These are phyloP conservation scores for Metschnikowia shivogae DNA, from an alignment of 805 yeast species.

Conservation along the genomic window DNA sequence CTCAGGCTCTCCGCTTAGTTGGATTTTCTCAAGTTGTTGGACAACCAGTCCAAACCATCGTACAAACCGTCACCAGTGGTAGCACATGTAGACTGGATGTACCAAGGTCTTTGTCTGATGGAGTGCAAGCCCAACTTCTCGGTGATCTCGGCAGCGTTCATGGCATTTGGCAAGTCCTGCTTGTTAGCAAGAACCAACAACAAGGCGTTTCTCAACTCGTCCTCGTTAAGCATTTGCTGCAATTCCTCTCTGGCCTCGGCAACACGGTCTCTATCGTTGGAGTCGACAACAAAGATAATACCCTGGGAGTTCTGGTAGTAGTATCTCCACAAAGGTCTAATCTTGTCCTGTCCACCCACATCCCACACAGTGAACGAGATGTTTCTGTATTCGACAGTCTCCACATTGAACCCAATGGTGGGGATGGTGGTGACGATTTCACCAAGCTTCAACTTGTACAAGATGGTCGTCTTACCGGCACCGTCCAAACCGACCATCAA, in stretches of 20 bases:
- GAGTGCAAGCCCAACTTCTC: constrained; percentile 96
- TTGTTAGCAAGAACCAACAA: constrained; percentile 95
- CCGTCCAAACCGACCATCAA: constrained; percentile 98
- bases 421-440: constrained; percentile 96
- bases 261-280: constrained; percentile 96
- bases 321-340: constrained; percentile 98
- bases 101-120: constrained; percentile 98
- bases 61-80: constrained; percentile 91
- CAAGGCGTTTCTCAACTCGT: constrained; percentile 94
- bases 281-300: constrained; percentile 95
- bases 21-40: constrained; percentile 23
- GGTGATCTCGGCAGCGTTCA: constrained; percentile 98
- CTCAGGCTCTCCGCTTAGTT: constrained; percentile 7
- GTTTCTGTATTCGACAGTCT: constrained; percentile 95
- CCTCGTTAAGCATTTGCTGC: constrained; percentile 97
- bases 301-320: constrained; percentile 99
- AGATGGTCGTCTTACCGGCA: constrained; percentile 97
- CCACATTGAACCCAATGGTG: constrained; percentile 96
- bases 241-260: constrained; percentile 97
- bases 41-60: constrained; percentile 28
- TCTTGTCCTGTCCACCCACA: constrained; percentile 99
- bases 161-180: constrained; percentile 98
- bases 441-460: constrained; percentile 91
- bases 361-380: constrained; percentile 98
- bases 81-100: constrained; percentile 98